These are phyloP conservation scores for Elsinoe perseae DNA, from an alignment of 2,329 filamentous ascomycete genomes.

Conservation along the genomic window DNA sequence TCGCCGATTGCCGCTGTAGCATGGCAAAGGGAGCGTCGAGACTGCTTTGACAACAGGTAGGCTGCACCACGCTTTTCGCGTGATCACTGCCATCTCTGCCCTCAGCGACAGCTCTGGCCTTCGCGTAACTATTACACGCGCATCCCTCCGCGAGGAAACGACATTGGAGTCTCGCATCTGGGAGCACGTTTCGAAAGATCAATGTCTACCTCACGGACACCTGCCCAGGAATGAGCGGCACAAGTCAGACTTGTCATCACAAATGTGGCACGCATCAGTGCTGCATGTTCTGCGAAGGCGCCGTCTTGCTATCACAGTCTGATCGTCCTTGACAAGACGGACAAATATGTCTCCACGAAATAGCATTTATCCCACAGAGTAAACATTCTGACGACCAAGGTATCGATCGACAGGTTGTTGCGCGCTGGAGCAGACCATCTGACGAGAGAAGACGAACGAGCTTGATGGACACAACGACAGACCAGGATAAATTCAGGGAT, in stretches of 20 bases:
- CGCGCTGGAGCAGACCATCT: neutral
- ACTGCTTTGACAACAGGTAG: neutral
- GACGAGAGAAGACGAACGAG: neutral
- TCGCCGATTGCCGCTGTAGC: neutral
- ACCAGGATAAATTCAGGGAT: neutral
- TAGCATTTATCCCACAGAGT: neutral
- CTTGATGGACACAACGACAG: neutral
- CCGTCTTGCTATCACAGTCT: neutral
- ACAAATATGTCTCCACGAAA: neutral
- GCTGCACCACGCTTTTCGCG: no score
- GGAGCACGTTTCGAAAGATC: no score
- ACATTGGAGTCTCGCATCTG: no score
- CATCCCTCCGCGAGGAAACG: no score
- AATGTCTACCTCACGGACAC: no score
- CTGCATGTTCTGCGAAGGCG: neutral
- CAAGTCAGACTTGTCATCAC: neutral
- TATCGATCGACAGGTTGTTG: neutral
- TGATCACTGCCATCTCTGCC: no score
- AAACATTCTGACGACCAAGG: neutral
- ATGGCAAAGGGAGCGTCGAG: neutral
- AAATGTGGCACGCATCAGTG: neutral
- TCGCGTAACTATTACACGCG: no score
- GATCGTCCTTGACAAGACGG: constrained; percentile 10
- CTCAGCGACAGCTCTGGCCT: no score
- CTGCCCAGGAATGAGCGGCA: no score